Evolutionary conservation across 2,329 filamentous ascomycete genomes (phyloP).

Genomic region (Aspergillus fumigatus): DNA sequence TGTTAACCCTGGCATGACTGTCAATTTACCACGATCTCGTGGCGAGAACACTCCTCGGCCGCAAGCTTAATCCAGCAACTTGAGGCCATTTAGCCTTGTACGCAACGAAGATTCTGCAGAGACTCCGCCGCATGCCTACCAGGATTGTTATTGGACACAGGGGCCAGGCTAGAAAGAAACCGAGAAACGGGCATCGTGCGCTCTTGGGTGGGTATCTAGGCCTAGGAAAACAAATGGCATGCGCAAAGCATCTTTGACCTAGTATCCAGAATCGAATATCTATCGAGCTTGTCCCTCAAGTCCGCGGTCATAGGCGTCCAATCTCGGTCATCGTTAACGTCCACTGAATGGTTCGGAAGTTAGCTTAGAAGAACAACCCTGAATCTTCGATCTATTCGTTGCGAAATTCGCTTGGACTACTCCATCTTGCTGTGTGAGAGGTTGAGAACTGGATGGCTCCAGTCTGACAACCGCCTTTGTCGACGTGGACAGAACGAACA

Average conservation of each 20-base stretch:
- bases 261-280: constrained; percentile 23
- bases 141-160: constrained; percentile 19
- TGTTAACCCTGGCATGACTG: constrained; percentile 24
- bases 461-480: constrained; percentile 1
- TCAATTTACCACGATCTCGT: constrained; percentile 26
- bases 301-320: background rate
- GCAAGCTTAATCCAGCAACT: constrained; percentile 21
- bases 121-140: constrained; percentile 19
- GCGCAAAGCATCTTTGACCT: constrained; percentile 8
- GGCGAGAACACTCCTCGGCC: constrained; percentile 22
- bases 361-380: background rate
- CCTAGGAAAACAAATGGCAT: constrained; percentile 14
- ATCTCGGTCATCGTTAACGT: background rate
- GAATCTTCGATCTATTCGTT: background rate
- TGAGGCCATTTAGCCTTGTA: constrained; percentile 18
- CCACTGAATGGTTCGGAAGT: background rate
- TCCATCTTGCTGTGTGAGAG: background rate
- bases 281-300: constrained; percentile 17
- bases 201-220: constrained; percentile 10
- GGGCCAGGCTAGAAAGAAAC: constrained; percentile 19
- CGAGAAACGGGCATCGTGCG: constrained; percentile 16
- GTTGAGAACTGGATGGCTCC: background rate
- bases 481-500: constrained; percentile 6
- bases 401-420: background rate
- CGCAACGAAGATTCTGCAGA: constrained; percentile 21